Percentiles rank a stretch among this genome's conserved stretches.
phyloP scores from a whole-genome alignment of 306 rosid species.

The Inga leiocalycina region DNA sequence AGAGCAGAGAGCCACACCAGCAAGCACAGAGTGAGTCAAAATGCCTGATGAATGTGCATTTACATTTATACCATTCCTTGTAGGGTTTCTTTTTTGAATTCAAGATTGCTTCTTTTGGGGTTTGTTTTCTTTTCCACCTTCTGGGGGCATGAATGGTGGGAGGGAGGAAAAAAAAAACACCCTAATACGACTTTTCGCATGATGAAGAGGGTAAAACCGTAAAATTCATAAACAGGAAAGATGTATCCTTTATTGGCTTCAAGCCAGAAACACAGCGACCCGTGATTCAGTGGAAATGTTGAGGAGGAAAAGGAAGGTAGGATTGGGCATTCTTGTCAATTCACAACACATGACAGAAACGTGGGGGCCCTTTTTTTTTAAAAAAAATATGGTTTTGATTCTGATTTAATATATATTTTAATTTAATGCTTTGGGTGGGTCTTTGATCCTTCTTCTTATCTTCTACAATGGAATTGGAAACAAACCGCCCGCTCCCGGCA shows the following conservation, averaged over 20 bases:
- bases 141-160: conserved; percentile 34
- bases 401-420: conserved; percentile 25
- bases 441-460: conserved; percentile 9
- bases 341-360: background rate
- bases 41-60: conserved; percentile 7
- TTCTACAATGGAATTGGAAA: conserved; percentile 41
- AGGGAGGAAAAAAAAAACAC: conserved; percentile 2
- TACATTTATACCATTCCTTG: conserved; percentile 38
- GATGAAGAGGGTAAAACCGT: conserved; percentile 38
- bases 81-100: conserved; percentile 24
- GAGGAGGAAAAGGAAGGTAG: conserved; percentile 11
- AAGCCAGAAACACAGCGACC: background rate
- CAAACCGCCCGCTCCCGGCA: conserved; percentile 40
- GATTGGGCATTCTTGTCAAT: conserved; percentile 34
- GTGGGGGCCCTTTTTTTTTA: background rate
- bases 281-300: conserved; percentile 19
- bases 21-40: background rate
- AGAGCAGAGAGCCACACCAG: background rate
- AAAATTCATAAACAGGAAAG: conserved; percentile 29
- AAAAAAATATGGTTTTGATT: no score
- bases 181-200: conserved; percentile 39
- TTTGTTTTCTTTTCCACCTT: conserved; percentile 29
- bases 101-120: conserved; percentile 24
- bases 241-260: conserved; percentile 26
- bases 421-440: background rate